Conservation (phyloP, 129 eudicot species). For the Dittrichia graveolens region DNA sequence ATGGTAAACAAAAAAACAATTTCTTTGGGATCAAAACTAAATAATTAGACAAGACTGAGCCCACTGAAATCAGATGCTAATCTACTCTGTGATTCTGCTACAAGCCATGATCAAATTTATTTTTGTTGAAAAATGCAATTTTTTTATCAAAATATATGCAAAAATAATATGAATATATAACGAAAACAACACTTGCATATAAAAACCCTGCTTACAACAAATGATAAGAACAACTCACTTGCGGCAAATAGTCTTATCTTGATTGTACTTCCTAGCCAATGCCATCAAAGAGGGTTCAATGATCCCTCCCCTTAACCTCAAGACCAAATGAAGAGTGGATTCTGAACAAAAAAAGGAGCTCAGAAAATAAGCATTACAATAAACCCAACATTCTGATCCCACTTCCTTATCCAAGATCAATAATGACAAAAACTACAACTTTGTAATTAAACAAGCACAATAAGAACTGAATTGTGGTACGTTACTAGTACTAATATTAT, state of each 20-base stretch:
- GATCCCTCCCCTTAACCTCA: slow-evolving; percentile 54
- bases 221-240: slow-evolving; percentile 35
- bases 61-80: neutral
- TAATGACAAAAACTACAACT: too few relatives aligned
- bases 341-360: slow-evolving; percentile 19
- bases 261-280: slow-evolving; percentile 51
- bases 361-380: neutral
- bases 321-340: slow-evolving; percentile 44
- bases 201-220: too few relatives aligned
- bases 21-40: neutral
- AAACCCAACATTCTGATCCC: neutral
- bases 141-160: neutral
- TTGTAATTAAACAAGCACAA: neutral
- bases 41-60: neutral
- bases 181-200: neutral
- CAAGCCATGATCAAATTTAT: neutral
- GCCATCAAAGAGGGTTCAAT: slow-evolving; percentile 52
- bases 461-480: neutral
- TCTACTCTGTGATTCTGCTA: neutral
- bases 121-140: neutral
- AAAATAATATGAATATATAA: neutral
- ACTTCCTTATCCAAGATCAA: too few relatives aligned
- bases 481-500: neutral
- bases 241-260: slow-evolving; percentile 47
- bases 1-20: neutral